A percentile compares a stretch with the other conserved stretches of the same genome.
Evolutionary conservation across 129 eudicot genomes (phyloP).

Genomic region (Scalesia atractyloides): DNA sequence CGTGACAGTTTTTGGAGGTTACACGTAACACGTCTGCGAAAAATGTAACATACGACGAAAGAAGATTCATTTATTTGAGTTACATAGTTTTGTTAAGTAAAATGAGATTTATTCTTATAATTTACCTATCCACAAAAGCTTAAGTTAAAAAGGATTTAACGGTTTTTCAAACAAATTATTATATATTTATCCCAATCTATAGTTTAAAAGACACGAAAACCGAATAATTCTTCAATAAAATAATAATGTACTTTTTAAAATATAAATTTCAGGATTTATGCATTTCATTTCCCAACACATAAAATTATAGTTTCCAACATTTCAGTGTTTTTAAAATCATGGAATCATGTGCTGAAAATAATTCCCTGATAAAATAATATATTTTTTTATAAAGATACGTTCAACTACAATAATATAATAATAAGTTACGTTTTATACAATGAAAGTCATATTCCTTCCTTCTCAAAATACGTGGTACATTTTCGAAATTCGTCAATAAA

Average conservation of each 20-base stretch:
- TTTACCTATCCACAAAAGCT: no score
- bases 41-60: no score
- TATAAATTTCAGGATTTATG: conserved; percentile 9
- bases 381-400: conserved; percentile 7
- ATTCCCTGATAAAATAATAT: conserved; percentile 22
- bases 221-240: not conserved
- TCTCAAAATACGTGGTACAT: conserved; percentile 13
- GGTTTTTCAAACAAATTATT: no score
- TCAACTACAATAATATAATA: conserved; percentile 16
- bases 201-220: not conserved
- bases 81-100: no score
- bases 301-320: not conserved
- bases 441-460: conserved; percentile 24
- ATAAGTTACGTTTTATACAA: conserved; percentile 10
- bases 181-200: not conserved
- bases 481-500: not conserved
- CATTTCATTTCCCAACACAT: conserved; percentile 11
- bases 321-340: not conserved
- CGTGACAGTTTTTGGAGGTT: no score
- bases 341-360: conserved; percentile 30
- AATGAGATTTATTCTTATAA: no score
- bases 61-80: no score
- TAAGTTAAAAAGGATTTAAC: no score
- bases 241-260: not conserved
- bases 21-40: no score